Evolutionary conservation across 2,329 filamentous ascomycete species (phyloP).

Genomic region (Parafenestella ontariensis): DNA sequence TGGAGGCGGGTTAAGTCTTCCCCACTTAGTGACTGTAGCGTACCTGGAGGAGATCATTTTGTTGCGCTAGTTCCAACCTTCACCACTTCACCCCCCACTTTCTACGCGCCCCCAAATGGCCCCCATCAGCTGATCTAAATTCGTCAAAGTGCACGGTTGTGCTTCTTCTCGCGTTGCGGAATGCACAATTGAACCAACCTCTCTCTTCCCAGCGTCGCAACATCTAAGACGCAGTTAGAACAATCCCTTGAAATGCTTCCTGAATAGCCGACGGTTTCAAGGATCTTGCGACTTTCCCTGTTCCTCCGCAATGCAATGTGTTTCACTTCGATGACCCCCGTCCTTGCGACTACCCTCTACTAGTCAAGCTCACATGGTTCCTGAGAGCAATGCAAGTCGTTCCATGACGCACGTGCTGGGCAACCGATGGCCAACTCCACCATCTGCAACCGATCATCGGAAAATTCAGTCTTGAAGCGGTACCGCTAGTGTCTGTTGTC

Average conservation of each 20-base stretch:
- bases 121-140: constrained; percentile 10
- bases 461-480: not conserved
- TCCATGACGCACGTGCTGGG: not conserved
- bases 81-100: constrained; percentile 14
- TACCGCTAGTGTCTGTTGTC: not conserved
- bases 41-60: constrained; percentile 22
- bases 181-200: not conserved
- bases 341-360: constrained; percentile 1
- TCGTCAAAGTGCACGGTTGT: not conserved
- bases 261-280: constrained; percentile 6
- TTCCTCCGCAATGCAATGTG: not conserved
- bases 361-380: not conserved
- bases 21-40: constrained; percentile 22
- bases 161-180: not conserved
- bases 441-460: constrained; percentile 1
- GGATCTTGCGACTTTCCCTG: constrained; percentile 9
- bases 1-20: constrained; percentile 8
- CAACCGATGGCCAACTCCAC: not conserved
- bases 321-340: not conserved
- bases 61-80: constrained; percentile 19
- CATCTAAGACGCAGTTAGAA: not conserved
- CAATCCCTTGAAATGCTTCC: not conserved
- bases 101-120: constrained; percentile 13
- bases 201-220: not conserved
- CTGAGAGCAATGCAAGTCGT: not conserved